Conservation (phyloP, 805 yeast species). For the Ogataea saltuana region DNA sequence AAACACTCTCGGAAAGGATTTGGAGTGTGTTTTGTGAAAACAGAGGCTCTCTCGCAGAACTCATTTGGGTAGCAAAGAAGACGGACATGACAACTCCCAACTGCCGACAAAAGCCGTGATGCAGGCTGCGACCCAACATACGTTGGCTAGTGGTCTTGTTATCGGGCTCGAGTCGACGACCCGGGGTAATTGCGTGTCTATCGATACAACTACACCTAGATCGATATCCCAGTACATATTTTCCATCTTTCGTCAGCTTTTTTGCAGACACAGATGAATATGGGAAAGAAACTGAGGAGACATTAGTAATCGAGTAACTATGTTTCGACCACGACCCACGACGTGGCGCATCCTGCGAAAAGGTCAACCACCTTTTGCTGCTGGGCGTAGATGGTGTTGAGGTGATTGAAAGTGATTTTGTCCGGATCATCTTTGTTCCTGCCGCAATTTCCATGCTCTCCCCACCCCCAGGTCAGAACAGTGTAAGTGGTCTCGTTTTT, state of each 20-base stretch:
- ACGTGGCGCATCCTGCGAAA: constrained; percentile 68
- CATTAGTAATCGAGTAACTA: constrained; percentile 39
- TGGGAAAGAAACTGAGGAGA: constrained; percentile 78
- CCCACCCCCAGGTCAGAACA: constrained; percentile 95
- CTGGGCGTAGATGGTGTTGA: constrained; percentile 37
- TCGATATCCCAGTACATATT: constrained; percentile 73
- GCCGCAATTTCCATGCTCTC: constrained; percentile 97
- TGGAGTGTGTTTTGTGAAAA: neutral
- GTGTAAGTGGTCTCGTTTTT: no score
- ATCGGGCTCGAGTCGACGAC: constrained; percentile 8
- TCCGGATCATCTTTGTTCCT: constrained; percentile 20
- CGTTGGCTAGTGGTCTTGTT: neutral
- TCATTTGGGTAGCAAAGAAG: constrained; percentile 26
- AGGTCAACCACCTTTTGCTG: constrained; percentile 34
- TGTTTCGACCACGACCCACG: constrained; percentile 47
- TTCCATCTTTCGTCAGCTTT: constrained; percentile 59
- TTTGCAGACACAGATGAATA: constrained; percentile 55
- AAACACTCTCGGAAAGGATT: neutral
- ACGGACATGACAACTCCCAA: constrained; percentile 10
- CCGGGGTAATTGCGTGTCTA: constrained; percentile 8
- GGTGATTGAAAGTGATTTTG: constrained; percentile 39
- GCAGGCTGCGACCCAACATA: neutral
- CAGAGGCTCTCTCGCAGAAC: neutral
- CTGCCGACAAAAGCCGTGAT: constrained; percentile 3
- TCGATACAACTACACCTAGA: constrained; percentile 67